Conservation (phyloP, 1,284 basidiomycete genomes). For the Ustilago trichophora region DNA sequence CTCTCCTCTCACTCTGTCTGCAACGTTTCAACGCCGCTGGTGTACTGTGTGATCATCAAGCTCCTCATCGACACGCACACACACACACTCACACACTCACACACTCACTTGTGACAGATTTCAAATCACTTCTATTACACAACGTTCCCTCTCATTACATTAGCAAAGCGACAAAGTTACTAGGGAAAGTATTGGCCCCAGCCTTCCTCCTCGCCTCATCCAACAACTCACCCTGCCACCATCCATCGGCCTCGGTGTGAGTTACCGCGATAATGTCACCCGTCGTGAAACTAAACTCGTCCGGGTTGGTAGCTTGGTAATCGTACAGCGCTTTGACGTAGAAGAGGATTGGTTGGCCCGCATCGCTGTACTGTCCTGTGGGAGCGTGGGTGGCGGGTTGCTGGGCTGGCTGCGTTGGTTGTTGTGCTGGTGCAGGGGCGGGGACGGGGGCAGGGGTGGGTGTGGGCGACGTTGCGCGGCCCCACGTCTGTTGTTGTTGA, state of each 20-base stretch:
- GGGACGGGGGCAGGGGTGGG: constrained; percentile 19
- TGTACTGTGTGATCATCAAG: no score
- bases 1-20: no score
- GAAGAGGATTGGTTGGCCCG: constrained; percentile 80
- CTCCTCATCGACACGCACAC: no score
- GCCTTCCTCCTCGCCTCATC: constrained; percentile 82
- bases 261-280: constrained; percentile 93
- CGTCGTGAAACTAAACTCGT: constrained; percentile 85
- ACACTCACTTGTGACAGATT: no score
- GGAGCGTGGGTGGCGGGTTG: constrained; percentile 68
- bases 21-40: no score
- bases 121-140: no score
- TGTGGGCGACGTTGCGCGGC: constrained; percentile 28
- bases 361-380: constrained; percentile 78
- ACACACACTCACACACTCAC: no score
- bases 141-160: no score
- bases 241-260: constrained; percentile 88
- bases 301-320: constrained; percentile 83
- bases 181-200: constrained; percentile 87
- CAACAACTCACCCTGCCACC: constrained; percentile 85
- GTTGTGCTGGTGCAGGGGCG: constrained; percentile 17
- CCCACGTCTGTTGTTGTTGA: constrained; percentile 32
- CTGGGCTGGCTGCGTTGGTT: no score
- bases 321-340: constrained; percentile 85
- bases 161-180: constrained; percentile 79